phyloP scores from a whole-genome alignment of 2,329 filamentous ascomycete species.

The Colletotrichum lupini region DNA sequence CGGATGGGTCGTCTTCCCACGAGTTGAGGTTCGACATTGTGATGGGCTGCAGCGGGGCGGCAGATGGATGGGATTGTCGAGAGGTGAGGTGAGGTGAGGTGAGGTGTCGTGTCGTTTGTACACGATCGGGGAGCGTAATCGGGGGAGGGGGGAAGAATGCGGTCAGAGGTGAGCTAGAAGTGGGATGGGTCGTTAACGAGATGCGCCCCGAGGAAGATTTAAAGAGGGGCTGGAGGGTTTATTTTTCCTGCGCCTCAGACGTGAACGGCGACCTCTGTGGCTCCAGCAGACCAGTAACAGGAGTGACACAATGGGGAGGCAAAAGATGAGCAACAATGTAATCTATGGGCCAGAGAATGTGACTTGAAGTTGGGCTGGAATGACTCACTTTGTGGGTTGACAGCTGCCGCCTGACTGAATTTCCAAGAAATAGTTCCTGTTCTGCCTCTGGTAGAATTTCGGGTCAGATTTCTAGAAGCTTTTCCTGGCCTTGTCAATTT shows the following conservation, averaged over 20 bases:
- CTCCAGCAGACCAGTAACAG: not conserved
- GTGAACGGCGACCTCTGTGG: not conserved
- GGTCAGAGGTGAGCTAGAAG: slow-evolving; percentile 26
- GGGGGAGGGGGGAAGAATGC: slow-evolving; percentile 19
- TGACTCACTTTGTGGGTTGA: slow-evolving; percentile 21
- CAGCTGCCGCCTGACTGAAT: not conserved
- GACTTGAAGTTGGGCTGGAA: not conserved
- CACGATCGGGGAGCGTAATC: not conserved
- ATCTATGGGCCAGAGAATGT: not conserved
- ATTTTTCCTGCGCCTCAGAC: slow-evolving; percentile 1
- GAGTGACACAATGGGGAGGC: not conserved
- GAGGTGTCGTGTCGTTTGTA: slow-evolving; percentile 1
- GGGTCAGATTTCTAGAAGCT: not conserved
- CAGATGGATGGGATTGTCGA: slow-evolving; percentile 10
- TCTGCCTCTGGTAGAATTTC: not conserved
- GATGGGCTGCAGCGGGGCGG: slow-evolving; percentile 23
- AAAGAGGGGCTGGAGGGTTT: slow-evolving; percentile 34
- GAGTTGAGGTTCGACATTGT: slow-evolving; percentile 92
- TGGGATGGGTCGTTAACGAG: slow-evolving; percentile 32
- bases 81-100: not conserved
- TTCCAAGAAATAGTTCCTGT: not conserved
- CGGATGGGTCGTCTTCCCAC: slow-evolving; percentile 89
- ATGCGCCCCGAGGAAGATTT: slow-evolving; percentile 32
- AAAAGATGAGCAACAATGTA: not conserved
- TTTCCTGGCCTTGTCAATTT: slow-evolving; percentile 1